Evolutionary conservation across 2,329 filamentous ascomycete species (phyloP).

Genomic region (Lecanosticta acicola): DNA sequence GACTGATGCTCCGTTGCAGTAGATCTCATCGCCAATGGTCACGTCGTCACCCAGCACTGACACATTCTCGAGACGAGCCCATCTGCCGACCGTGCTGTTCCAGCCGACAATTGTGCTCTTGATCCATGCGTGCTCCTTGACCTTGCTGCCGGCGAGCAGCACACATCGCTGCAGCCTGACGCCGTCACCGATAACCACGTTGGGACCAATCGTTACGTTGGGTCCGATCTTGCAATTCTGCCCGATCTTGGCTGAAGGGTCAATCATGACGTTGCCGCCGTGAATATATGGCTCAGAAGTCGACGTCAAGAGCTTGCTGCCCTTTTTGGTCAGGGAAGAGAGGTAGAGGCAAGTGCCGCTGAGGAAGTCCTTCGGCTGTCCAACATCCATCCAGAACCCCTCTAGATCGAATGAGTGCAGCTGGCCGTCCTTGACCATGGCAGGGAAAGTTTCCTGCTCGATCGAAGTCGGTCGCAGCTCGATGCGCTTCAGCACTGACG

Average conservation of each 20-base stretch:
- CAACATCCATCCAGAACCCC: conserved; percentile 99
- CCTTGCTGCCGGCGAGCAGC: conserved; percentile 78
- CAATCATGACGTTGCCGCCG: conserved; percentile 91
- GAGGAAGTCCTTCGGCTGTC: conserved; percentile 97
- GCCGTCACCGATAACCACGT: conserved; percentile 87
- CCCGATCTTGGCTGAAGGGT: conserved; percentile 90
- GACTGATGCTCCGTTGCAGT: conserved; percentile 86
- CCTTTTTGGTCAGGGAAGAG: conserved; percentile 83
- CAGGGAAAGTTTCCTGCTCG: conserved; percentile 97
- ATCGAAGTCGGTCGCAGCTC: conserved; percentile 95
- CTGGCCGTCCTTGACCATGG: conserved; percentile 81
- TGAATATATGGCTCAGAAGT: conserved; percentile 70
- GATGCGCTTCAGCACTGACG: conserved; percentile 81
- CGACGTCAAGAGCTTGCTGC: conserved; percentile 74
- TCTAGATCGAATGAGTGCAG: conserved; percentile 95
- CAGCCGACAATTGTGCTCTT: conserved; percentile 98
- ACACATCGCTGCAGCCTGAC: conserved; percentile 92
- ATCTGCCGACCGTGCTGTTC: conserved; percentile 93
- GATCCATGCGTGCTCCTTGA: conserved; percentile 98
- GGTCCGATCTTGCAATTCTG: conserved; percentile 98
- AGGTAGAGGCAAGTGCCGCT: conserved; percentile 95
- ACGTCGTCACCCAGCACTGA: conserved; percentile 97
- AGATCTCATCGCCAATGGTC: conserved; percentile 94
- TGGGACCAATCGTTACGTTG: conserved; percentile 91
- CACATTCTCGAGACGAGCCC: conserved; percentile 95